A percentile compares a stretch with the other conserved stretches of the same genome.
Conservation (phyloP, 2,329 filamentous ascomycete genomes). For the Colletotrichum liriopes region DNA sequence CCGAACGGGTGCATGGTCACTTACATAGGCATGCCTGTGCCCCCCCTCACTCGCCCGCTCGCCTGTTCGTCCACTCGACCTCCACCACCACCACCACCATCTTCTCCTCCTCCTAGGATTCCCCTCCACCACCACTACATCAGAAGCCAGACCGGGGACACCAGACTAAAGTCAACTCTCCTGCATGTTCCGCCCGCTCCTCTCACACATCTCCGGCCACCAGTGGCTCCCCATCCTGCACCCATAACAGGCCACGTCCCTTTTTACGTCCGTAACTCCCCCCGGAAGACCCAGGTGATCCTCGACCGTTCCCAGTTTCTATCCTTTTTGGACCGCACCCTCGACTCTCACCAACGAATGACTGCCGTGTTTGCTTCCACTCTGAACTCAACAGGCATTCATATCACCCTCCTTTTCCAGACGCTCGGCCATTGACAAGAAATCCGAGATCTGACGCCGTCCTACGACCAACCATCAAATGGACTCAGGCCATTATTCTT, state of each 20-base stretch:
- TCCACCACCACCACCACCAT: slow-evolving; percentile 2
- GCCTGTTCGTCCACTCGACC: slow-evolving; percentile 13
- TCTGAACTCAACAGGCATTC: slow-evolving; percentile 34
- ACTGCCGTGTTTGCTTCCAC: slow-evolving; percentile 23
- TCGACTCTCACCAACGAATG: slow-evolving; percentile 33
- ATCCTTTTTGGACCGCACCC: slow-evolving; percentile 14
- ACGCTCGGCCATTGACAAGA: slow-evolving; percentile 21
- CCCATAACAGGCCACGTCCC: slow-evolving; percentile 32
- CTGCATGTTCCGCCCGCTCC: slow-evolving; percentile 38
- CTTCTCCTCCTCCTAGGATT: no score
- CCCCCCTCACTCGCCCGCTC: slow-evolving; percentile 14
- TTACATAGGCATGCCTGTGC: slow-evolving; percentile 34
- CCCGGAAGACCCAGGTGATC: slow-evolving; percentile 30
- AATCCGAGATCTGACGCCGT: slow-evolving; percentile 38
- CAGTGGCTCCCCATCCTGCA: slow-evolving; percentile 22
- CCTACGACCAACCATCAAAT: slow-evolving; percentile 33
- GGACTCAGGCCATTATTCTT: slow-evolving; percentile 37
- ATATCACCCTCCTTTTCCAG: slow-evolving; percentile 36
- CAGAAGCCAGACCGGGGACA: slow-evolving; percentile 12
- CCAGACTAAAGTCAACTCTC: slow-evolving; percentile 24
- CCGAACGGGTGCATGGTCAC: slow-evolving; percentile 5
- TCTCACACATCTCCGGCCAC: slow-evolving; percentile 25
- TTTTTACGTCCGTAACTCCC: slow-evolving; percentile 44
- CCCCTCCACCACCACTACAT: slow-evolving; percentile 7
- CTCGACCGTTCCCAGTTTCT: slow-evolving; percentile 33